Conservation (phyloP, 2,329 filamentous ascomycete genomes). For the Penicillium corylophilum region DNA sequence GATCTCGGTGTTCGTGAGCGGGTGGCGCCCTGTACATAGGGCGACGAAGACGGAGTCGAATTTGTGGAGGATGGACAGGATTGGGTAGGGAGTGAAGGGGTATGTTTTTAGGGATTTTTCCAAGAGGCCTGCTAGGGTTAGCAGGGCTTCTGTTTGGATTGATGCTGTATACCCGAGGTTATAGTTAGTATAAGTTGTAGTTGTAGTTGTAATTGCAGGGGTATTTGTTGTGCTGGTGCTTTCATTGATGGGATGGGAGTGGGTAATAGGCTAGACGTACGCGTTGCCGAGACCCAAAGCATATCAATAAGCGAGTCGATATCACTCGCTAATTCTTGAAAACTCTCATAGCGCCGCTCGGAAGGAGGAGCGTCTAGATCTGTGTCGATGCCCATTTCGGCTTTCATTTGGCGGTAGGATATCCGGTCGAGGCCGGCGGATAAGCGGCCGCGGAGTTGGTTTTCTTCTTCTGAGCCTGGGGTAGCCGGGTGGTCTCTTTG, state of each 20-base stretch:
- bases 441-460: slow-evolving; percentile 25
- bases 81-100: slow-evolving; percentile 63
- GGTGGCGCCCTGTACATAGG: slow-evolving; percentile 66
- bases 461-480: slow-evolving; percentile 59
- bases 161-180: slow-evolving; percentile 53
- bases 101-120: slow-evolving; percentile 72
- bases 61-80: slow-evolving; percentile 71
- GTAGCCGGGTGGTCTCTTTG: slow-evolving; percentile 53
- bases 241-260: no score
- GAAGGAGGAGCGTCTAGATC: slow-evolving; percentile 27
- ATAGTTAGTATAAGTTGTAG: no score
- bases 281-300: slow-evolving; percentile 83
- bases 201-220: no score
- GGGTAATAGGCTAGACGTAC: slow-evolving; percentile 52
- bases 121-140: slow-evolving; percentile 72
- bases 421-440: slow-evolving; percentile 18
- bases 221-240: no score
- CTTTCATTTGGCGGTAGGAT: slow-evolving; percentile 36
- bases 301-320: slow-evolving; percentile 74
- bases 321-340: slow-evolving; percentile 71
- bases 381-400: slow-evolving; percentile 33
- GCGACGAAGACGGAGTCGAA: slow-evolving; percentile 81
- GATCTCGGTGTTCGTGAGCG: slow-evolving; percentile 63
- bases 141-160: slow-evolving; percentile 79
- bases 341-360: slow-evolving; percentile 57